phyloP scores from a whole-genome alignment of 2,329 filamentous ascomycete genomes.

The Fusarium praegraminearum region DNA sequence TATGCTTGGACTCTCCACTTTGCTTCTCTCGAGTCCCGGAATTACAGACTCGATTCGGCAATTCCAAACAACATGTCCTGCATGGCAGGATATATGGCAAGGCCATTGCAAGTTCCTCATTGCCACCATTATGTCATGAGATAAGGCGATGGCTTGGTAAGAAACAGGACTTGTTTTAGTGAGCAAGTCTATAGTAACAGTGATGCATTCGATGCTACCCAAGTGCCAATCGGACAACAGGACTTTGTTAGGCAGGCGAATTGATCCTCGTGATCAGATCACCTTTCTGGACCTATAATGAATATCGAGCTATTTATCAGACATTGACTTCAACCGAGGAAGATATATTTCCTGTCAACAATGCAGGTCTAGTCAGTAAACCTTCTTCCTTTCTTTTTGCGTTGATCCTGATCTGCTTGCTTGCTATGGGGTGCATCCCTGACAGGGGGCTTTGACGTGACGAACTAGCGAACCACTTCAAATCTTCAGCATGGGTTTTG shows the following conservation, averaged over 20 bases:
- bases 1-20: not conserved
- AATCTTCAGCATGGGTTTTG: not conserved
- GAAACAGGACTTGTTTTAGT: not conserved
- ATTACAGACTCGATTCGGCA: conserved; percentile 1
- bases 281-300: not conserved
- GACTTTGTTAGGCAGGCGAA: not conserved
- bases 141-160: not conserved
- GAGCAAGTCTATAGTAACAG: not conserved
- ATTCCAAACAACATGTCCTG: not conserved
- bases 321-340: fast-evolving
- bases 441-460: not conserved
- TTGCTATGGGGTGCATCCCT: not conserved
- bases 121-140: not conserved
- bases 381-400: not conserved
- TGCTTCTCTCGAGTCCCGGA: not conserved
- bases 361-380: fast-evolving
- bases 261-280: not conserved
- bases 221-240: not conserved
- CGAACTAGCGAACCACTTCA: not conserved
- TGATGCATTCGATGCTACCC: not conserved
- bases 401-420: not conserved
- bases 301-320: not conserved
- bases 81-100: not conserved
- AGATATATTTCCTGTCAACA: not conserved
- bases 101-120: not conserved